phyloP scores from a whole-genome alignment of 116 monocot species.

The Posidonia oceanica region DNA sequence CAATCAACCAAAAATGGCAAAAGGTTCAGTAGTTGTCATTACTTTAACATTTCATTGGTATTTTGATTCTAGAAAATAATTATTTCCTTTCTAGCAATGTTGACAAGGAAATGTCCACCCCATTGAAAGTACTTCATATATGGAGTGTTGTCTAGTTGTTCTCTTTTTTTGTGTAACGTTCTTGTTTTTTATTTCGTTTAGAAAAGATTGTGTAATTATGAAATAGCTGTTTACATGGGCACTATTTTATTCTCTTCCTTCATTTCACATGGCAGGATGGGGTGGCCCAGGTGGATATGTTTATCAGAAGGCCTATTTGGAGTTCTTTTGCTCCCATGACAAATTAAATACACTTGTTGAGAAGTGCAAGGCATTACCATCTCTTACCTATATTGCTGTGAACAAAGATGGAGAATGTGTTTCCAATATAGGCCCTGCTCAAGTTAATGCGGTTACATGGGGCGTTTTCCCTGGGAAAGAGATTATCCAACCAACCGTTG shows the following conservation, averaged over 20 bases:
- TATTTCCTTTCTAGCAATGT: no score
- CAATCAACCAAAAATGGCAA: no score
- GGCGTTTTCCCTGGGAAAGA: conserved; percentile 88
- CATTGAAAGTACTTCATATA: no score
- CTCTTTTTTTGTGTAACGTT: no score
- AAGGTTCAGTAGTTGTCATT: no score
- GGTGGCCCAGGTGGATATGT: conserved; percentile 87
- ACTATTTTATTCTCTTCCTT: not conserved
- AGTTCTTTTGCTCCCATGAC: conserved; percentile 77
- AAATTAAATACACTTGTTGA: conserved; percentile 50
- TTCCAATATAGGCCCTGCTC: conserved; percentile 42
- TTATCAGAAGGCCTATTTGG: conserved; percentile 92
- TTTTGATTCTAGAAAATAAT: no score
- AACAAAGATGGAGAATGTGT: conserved; percentile 59
- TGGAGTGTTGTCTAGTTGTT: no score
- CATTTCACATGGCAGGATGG: conserved; percentile 50
- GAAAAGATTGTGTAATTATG: no score
- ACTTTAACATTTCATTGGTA: no score
- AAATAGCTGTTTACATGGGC: not conserved
- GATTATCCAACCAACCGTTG: conserved; percentile 83
- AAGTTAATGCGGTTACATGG: conserved; percentile 95
- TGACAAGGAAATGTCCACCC: no score
- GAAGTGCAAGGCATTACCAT: conserved; percentile 53
- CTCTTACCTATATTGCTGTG: conserved; percentile 63
- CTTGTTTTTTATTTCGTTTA: no score